phyloP scores from a whole-genome alignment of 2,329 filamentous ascomycete species.

The Claviceps paspali region DNA sequence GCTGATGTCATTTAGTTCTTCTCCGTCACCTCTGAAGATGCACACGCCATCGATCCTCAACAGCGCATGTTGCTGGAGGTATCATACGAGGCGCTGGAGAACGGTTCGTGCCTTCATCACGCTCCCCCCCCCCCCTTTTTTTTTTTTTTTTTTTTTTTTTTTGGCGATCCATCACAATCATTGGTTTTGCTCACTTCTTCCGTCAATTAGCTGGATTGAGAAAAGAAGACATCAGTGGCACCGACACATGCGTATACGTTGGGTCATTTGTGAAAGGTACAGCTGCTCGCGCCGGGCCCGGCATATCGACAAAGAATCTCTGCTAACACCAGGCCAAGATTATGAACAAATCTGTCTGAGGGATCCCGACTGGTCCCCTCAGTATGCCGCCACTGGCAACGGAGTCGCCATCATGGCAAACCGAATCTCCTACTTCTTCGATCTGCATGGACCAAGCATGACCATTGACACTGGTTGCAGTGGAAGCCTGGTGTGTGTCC shows the following conservation, averaged over 20 bases:
- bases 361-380: conserved; percentile 33
- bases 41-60: conserved; percentile 37
- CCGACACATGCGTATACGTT: conserved; percentile 31
- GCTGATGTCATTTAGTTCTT: conserved; percentile 27
- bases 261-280: conserved; percentile 35
- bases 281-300: neutral
- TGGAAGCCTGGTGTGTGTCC: conserved; percentile 36
- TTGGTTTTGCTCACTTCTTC: neutral
- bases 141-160: too few relatives aligned
- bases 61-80: conserved; percentile 36
- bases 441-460: conserved; percentile 39
- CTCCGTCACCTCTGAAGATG: conserved; percentile 31
- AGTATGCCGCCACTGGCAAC: conserved; percentile 37
- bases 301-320: neutral
- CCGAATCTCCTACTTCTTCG: conserved; percentile 38
- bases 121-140: too few relatives aligned
- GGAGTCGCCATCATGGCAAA: conserved; percentile 39
- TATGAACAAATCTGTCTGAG: conserved; percentile 34
- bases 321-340: conserved; percentile 16
- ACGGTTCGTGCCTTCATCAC: conserved; percentile 18
- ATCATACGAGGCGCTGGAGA: conserved; percentile 35
- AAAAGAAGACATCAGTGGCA: conserved; percentile 27
- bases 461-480: conserved; percentile 46
- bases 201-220: conserved; percentile 24
- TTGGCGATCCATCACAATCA: too few relatives aligned